These are phyloP conservation scores for Zea mays DNA, from an alignment of 176 grass and related monocot genomes.

Conservation along the genomic window DNA sequence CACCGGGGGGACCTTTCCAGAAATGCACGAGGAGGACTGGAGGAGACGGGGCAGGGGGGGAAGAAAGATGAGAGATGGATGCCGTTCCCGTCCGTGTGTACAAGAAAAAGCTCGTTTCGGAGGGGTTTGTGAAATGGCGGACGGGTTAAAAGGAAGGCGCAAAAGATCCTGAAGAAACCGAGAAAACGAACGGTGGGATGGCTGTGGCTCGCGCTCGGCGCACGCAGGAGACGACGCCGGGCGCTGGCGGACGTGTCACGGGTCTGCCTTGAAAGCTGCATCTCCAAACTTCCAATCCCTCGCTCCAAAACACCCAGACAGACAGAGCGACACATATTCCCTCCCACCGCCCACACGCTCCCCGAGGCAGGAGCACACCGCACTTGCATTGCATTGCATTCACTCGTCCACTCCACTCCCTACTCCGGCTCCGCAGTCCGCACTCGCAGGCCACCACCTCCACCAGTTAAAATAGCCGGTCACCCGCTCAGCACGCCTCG, in stretches of 20 bases:
- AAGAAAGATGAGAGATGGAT: not conserved
- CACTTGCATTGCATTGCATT: not conserved
- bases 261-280: conserved; percentile 45
- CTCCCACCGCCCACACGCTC: conserved; percentile 51
- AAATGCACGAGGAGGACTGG: conserved; percentile 1
- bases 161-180: conserved; percentile 27
- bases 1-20: conserved; percentile 30
- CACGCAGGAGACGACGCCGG: not conserved
- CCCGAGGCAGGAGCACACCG: conserved; percentile 39
- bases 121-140: not conserved
- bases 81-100: not conserved
- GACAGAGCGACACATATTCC: conserved; percentile 97
- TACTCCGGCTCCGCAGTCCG: not conserved
- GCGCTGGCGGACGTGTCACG: conserved; percentile 69
- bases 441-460: conserved; percentile 30
- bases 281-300: conserved; percentile 50
- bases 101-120: not conserved
- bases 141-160: conserved; percentile 8
- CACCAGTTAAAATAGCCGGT: conserved; percentile 31
- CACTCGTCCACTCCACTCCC: too few relatives aligned
- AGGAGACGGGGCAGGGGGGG: not conserved
- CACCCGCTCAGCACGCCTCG: not conserved
- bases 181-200: conserved; percentile 2
- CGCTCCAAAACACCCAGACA: conserved; percentile 49
- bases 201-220: too few relatives aligned